These are phyloP conservation scores for Neurospora sp. DNA, from an alignment of 495 filamentous ascomycete genomes.

Conservation along the genomic window DNA sequence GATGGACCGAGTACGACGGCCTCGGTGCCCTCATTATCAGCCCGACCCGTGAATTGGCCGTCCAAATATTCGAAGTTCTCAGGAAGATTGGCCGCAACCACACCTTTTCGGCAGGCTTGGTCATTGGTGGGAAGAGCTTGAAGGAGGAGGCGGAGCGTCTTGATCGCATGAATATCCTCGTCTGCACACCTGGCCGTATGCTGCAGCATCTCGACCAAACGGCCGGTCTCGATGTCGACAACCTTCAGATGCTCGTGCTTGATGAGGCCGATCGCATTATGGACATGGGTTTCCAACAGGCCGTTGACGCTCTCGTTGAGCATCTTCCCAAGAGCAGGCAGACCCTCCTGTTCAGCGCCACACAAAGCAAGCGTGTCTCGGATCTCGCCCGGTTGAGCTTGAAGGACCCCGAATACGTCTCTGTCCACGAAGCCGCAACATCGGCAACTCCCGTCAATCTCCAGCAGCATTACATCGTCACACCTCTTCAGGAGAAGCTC, in stretches of 20 bases:
- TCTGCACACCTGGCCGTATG: slow-evolving; percentile 92
- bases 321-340: slow-evolving; percentile 82
- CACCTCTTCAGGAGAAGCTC: slow-evolving; percentile 75
- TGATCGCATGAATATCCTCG: slow-evolving; percentile 92
- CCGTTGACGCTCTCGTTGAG: slow-evolving; percentile 87
- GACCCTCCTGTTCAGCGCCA: slow-evolving; percentile 91
- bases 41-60: slow-evolving; percentile 87
- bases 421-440: slow-evolving; percentile 75
- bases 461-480: slow-evolving; percentile 84
- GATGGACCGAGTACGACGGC: slow-evolving; percentile 86
- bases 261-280: slow-evolving; percentile 96
- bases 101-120: slow-evolving; percentile 80
- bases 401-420: slow-evolving; percentile 85
- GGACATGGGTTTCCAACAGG: slow-evolving; percentile 93
- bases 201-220: slow-evolving; percentile 95
- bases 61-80: slow-evolving; percentile 95
- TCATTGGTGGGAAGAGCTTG: slow-evolving; percentile 90
- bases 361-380: slow-evolving; percentile 86
- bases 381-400: slow-evolving; percentile 85
- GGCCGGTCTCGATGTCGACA: slow-evolving; percentile 77
- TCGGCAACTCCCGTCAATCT: slow-evolving; percentile 76
- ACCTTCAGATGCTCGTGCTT: slow-evolving; percentile 84
- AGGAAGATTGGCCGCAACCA: slow-evolving; percentile 85
- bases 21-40: slow-evolving; percentile 88
- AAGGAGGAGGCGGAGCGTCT: slow-evolving; percentile 81